These are phyloP conservation scores for Pseudonitzschia multiseries DNA, from an alignment of 108 stramenopile species.

Conservation along the genomic window DNA sequence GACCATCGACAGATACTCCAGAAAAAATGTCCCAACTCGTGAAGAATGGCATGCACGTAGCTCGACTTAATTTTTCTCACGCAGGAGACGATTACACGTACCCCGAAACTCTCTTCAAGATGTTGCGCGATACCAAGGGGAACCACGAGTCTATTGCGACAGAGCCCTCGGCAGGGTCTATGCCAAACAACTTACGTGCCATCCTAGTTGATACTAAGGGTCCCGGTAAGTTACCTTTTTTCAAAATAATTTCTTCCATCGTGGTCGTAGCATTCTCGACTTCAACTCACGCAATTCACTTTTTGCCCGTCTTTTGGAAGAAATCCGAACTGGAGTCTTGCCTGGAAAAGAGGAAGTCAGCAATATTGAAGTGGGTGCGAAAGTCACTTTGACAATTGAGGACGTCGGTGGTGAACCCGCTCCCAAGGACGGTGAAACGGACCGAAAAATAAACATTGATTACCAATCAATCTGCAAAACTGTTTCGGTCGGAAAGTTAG, in stretches of 20 bases:
- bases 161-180: constrained; percentile 24
- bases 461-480: constrained; percentile 75
- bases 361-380: constrained; percentile 49
- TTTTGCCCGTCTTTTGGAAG: background rate
- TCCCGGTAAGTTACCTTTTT: constrained; percentile 37
- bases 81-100: constrained; percentile 61
- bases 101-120: constrained; percentile 45
- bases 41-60: constrained; percentile 84
- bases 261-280: background rate
- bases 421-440: constrained; percentile 47
- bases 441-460: constrained; percentile 66
- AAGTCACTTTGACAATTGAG: constrained; percentile 53
- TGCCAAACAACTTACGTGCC: constrained; percentile 67
- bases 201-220: constrained; percentile 88
- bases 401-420: constrained; percentile 46
- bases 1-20: constrained; percentile 78
- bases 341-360: constrained; percentile 60
- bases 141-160: constrained; percentile 42
- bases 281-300: background rate
- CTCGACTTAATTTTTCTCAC: constrained; percentile 91
- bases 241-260: background rate
- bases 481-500: constrained; percentile 48
- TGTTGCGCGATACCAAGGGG: constrained; percentile 50
- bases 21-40: constrained; percentile 60
- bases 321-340: constrained; percentile 85